phyloP scores from a whole-genome alignment of 2,329 filamentous ascomycete species.

The Fusarium sambucinum region DNA sequence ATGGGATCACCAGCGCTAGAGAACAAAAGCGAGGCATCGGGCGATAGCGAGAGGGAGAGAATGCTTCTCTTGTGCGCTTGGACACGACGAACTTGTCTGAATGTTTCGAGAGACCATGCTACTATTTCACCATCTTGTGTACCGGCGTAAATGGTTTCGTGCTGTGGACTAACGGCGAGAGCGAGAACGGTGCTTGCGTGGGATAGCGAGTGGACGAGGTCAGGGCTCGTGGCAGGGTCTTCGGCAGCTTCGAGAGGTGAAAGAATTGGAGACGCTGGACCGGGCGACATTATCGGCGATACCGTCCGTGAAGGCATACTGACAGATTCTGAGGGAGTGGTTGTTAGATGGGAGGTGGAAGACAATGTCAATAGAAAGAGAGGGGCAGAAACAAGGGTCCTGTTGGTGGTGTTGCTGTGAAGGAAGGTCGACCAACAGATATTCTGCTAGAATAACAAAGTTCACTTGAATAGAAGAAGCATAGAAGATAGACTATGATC shows the following conservation, averaged over 20 bases:
- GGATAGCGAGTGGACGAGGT: conserved; percentile 78
- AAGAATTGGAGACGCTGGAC: conserved; percentile 42
- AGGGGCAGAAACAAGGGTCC: conserved; percentile 19
- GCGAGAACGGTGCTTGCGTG: conserved; percentile 85
- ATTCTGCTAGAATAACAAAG: rapidly evolving
- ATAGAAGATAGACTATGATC: background rate
- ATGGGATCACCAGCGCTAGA: conserved; percentile 94
- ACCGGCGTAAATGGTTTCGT: conserved; percentile 88
- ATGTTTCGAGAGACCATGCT: conserved; percentile 90
- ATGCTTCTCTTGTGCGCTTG: conserved; percentile 94
- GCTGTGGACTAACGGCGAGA: conserved; percentile 81
- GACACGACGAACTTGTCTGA: conserved; percentile 80
- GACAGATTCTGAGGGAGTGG: conserved; percentile 24
- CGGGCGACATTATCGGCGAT: conserved; percentile 43
- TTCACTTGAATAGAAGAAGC: rapidly evolving
- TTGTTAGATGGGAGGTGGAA: conserved; percentile 16
- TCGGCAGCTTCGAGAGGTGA: conserved; percentile 44
- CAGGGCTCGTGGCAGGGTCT: conserved; percentile 59
- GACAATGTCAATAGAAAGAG: background rate
- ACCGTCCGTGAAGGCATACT: conserved; percentile 44
- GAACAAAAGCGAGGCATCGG: conserved; percentile 81
- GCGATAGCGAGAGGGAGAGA: conserved; percentile 83
- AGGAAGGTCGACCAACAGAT: background rate
- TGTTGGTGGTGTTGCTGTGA: background rate
- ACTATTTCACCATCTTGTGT: conserved; percentile 94